Conservation (phyloP, 208 protist species). For the Naegleria lovaniensis region DNA sequence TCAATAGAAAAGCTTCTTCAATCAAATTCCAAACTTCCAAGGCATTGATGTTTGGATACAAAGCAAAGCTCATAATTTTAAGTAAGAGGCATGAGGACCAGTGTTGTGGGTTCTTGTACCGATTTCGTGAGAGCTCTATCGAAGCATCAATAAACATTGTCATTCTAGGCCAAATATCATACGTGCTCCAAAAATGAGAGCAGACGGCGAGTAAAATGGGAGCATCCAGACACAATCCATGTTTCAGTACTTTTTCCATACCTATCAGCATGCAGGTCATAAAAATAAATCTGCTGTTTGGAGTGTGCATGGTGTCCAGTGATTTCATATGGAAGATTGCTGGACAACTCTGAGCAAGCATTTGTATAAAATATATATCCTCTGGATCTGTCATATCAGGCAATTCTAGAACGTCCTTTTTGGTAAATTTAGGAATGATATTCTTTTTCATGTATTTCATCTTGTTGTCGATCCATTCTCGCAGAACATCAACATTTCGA, state of each 20-base stretch:
- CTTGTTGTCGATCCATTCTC: background rate
- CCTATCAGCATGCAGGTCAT: background rate
- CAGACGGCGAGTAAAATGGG: background rate
- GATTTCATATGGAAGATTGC: background rate
- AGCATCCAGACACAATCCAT: background rate
- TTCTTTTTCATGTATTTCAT: background rate
- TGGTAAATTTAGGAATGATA: background rate
- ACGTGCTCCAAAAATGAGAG: background rate
- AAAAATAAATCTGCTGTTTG: background rate
- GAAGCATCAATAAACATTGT: background rate
- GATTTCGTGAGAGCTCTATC: background rate
- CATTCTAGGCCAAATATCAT: background rate
- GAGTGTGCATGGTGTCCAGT: background rate
- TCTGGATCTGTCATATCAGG: background rate
- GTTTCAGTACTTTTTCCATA: background rate
- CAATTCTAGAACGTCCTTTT: background rate
- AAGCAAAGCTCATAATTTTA: background rate
- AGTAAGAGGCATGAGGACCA: background rate
- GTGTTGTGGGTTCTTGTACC: background rate
- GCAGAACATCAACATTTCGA: background rate
- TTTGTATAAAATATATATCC: background rate
- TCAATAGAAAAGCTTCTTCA: background rate
- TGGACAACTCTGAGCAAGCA: background rate
- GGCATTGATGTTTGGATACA: background rate
- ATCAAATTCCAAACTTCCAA: background rate